phyloP scores from a whole-genome alignment of 169 alveolate species.

The Cryptosporidium ubiquitum region DNA sequence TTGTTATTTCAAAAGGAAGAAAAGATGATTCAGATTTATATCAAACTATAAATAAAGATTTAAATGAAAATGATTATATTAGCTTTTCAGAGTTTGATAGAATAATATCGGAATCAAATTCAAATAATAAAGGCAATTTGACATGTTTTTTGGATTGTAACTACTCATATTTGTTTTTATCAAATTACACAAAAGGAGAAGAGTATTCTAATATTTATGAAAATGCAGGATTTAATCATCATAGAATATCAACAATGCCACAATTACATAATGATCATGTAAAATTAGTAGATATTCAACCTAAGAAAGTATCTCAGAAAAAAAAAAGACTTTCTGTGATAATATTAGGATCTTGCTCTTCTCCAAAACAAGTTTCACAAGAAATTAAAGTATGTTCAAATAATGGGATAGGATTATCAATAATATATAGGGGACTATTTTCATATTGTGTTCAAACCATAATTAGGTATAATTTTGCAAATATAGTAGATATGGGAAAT shows the following conservation, averaged over 20 bases:
- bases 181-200: conserved; percentile 34
- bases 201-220: neutral
- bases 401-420: conserved; percentile 53
- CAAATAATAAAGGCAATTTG: neutral
- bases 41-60: neutral
- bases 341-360: conserved; percentile 29
- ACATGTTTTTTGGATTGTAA: conserved; percentile 71
- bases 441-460: conserved; percentile 51
- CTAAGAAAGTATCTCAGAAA: neutral
- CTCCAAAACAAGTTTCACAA: conserved; percentile 10
- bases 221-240: neutral
- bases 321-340: conserved; percentile 12
- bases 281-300: neutral
- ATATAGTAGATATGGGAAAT: neutral
- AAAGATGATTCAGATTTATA: neutral
- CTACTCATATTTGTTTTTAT: conserved; percentile 27
- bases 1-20: conserved; percentile 2
- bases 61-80: neutral
- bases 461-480: neutral
- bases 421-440: conserved; percentile 61
- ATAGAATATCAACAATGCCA: neutral
- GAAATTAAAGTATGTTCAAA: conserved; percentile 43
- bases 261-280: neutral
- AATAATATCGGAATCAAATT: neutral
- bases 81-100: conserved; percentile 30